Evolutionary conservation across 306 rosid genomes (phyloP).

Genomic region (Vigna nakashimae): DNA sequence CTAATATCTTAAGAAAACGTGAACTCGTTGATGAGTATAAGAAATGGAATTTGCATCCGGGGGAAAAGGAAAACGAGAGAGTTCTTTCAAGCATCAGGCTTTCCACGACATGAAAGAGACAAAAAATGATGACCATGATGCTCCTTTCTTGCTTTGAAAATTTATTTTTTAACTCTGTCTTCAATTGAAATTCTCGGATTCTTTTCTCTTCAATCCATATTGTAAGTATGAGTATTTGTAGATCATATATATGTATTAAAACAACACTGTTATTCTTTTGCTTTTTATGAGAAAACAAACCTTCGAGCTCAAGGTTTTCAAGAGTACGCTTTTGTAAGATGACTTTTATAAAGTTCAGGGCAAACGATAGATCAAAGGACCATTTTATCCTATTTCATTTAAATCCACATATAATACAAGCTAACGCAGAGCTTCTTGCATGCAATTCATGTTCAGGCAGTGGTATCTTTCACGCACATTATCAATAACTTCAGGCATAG

Average conservation of each 20-base stretch:
- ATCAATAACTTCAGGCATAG: constrained; percentile 33
- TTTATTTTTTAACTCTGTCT: constrained; percentile 49
- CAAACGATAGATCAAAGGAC: constrained; percentile 32
- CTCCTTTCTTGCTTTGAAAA: constrained; percentile 42
- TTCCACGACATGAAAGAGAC: constrained; percentile 43
- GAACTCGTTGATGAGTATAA: constrained; percentile 45
- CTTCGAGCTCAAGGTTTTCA: constrained; percentile 31
- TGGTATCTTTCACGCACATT: constrained; percentile 28
- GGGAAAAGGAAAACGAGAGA: constrained; percentile 54
- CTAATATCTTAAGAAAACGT: constrained; percentile 46
- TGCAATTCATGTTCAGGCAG: constrained; percentile 14
- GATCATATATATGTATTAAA: constrained; percentile 43
- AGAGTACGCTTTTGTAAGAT: constrained; percentile 36
- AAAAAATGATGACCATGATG: constrained; percentile 47
- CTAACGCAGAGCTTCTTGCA: constrained; percentile 28
- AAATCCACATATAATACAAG: constrained; percentile 1
- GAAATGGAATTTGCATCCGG: constrained; percentile 50
- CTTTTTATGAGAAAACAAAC: constrained; percentile 36
- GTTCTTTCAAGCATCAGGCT: constrained; percentile 57
- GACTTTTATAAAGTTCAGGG: constrained; percentile 28
- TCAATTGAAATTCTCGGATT: constrained; percentile 54
- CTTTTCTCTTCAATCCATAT: constrained; percentile 49
- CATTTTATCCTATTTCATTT: constrained; percentile 30
- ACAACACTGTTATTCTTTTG: constrained; percentile 3
- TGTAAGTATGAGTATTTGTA: constrained; percentile 49